These are phyloP conservation scores for Vitis hybrid DNA, from an alignment of 177 flowering plant species.

Conservation along the genomic window DNA sequence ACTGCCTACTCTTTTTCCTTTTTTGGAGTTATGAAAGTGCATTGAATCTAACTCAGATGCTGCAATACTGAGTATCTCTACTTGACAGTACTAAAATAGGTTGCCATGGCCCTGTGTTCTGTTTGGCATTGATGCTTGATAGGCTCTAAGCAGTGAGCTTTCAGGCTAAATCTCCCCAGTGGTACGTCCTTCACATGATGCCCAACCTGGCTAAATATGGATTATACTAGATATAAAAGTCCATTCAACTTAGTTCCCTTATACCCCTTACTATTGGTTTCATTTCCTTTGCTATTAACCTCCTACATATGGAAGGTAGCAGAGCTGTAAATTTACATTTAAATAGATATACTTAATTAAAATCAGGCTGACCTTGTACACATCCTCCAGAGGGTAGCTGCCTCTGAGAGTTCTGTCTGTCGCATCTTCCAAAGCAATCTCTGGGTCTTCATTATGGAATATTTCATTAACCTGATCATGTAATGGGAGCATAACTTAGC, in stretches of 20 bases:
- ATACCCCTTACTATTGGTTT: not conserved
- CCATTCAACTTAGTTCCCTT: not conserved
- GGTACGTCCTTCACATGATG: not conserved
- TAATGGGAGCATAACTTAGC: not conserved
- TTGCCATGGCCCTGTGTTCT: too few relatives aligned
- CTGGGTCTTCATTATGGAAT: slow-evolving; percentile 41
- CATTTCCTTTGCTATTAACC: not conserved
- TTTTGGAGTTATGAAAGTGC: too few relatives aligned
- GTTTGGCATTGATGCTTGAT: too few relatives aligned
- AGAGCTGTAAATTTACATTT: not conserved
- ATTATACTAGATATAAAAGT: not conserved
- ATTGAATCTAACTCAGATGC: too few relatives aligned
- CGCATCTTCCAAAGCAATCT: slow-evolving; percentile 39
- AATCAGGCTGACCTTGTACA: slow-evolving; percentile 37
- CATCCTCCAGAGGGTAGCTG: slow-evolving; percentile 51
- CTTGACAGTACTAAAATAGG: too few relatives aligned
- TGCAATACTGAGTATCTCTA: too few relatives aligned
- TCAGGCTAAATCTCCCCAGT: too few relatives aligned
- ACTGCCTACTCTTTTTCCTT: too few relatives aligned
- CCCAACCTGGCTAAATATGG: not conserved
- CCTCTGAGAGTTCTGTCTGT: slow-evolving; percentile 42
- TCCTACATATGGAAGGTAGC: not conserved
- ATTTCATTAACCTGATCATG: slow-evolving; percentile 34
- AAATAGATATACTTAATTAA: not conserved
- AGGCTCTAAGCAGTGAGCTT: too few relatives aligned